Base-by-base conservation (phyloP, 78 protist genomes). In the Emiliania huxleyi region DNA sequence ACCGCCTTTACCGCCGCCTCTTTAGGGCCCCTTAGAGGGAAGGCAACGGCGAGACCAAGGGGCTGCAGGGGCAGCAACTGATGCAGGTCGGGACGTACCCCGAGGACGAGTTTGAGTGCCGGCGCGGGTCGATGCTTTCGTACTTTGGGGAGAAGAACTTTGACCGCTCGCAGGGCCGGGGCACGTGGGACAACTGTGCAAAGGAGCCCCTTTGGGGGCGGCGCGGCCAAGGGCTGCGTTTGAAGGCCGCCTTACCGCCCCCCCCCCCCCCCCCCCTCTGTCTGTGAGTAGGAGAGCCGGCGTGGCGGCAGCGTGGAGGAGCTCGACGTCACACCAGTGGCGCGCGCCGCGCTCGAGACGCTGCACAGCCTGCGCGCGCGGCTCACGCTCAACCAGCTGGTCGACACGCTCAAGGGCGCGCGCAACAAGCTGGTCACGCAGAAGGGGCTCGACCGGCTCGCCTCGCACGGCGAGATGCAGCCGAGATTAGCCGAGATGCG, bases 141-240 rank as follows among this genome's bases (percentile, higher is more conserved):
- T 93, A 93, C 81, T 93, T 95, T 40, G 93, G 77, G 21, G 96
- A 95, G 91, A 3, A 15, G 75, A 15, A 1, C 38, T 93, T 93
- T 40, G 46, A 90, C 69, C 52, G 33, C 23, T 44, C 73, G 55
- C 40, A 15, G 40, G 93, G 96, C 73, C 2, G 21, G 21, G 35
- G 43, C 43, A 89, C 94, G 43, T 92, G 96, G 93, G 95, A 95
- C 89, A 93, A 93, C 90, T 95, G 96, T 90, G 33, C 42, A 0
- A 71, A 4, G 83, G 26, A 37, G 3, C n/a, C 29, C 38, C 6
- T 25, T 4, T 15, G 21, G n/a, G 35, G 11, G 21, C 71, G 71
- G n/a, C n/a, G n/a, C n/a, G n/a, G n/a, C n/a, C n/a, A n/a, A n/a
- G n/a, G n/a, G n/a, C n/a, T n/a, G n/a, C n/a, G n/a, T n/a, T n/a